Percentiles rank a stretch among this genome's conserved stretches.
Evolutionary conservation across 2,329 filamentous ascomycete species (phyloP).

Genomic region (Pleomassaria siparia): DNA sequence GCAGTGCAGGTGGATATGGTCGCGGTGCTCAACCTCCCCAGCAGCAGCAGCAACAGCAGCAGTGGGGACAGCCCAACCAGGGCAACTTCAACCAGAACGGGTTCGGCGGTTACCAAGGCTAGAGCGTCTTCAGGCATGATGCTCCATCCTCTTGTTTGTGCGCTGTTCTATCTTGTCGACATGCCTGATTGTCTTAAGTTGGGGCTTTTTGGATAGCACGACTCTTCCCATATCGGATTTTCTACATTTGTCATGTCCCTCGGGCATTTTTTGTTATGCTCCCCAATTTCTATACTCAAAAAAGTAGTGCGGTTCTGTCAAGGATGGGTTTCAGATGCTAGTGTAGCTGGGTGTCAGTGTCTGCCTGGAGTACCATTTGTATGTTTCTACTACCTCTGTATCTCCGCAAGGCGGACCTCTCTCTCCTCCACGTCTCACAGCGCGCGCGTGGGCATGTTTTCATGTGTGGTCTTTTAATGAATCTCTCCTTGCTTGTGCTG

Average conservation of each 20-base stretch:
- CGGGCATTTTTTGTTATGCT: slow-evolving; percentile 25
- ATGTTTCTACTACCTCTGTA: slow-evolving; percentile 19
- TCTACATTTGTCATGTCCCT: slow-evolving; percentile 31
- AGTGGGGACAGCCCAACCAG: slow-evolving; percentile 55
- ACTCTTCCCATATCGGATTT: slow-evolving; percentile 27
- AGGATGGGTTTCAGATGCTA: slow-evolving; percentile 15
- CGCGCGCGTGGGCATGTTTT: slow-evolving; percentile 19
- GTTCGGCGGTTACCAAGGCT: slow-evolving; percentile 63
- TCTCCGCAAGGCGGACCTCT: slow-evolving; percentile 14
- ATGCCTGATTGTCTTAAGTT: slow-evolving; percentile 37
- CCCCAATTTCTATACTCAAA: slow-evolving; percentile 27
- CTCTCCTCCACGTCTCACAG: slow-evolving; percentile 13
- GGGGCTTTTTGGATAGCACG: slow-evolving; percentile 41
- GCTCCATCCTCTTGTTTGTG: slow-evolving; percentile 26
- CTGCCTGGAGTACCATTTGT: slow-evolving; percentile 28
- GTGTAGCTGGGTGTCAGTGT: slow-evolving; percentile 17
- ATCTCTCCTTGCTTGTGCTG: slow-evolving; percentile 24
- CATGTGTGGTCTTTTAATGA: slow-evolving; percentile 25
- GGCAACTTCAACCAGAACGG: slow-evolving; percentile 55
- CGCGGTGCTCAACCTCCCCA: slow-evolving; percentile 62
- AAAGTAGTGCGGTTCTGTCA: slow-evolving; percentile 23
- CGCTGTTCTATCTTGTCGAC: slow-evolving; percentile 34
- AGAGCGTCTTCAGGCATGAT: slow-evolving; percentile 24
- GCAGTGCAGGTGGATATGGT: slow-evolving; percentile 80
- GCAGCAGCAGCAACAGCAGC: slow-evolving; percentile 39